Percentiles rank a stretch among this genome's conserved stretches.
Conservation (phyloP, 208 protist genomes). For the Blastocrithidia nonstop region DNA sequence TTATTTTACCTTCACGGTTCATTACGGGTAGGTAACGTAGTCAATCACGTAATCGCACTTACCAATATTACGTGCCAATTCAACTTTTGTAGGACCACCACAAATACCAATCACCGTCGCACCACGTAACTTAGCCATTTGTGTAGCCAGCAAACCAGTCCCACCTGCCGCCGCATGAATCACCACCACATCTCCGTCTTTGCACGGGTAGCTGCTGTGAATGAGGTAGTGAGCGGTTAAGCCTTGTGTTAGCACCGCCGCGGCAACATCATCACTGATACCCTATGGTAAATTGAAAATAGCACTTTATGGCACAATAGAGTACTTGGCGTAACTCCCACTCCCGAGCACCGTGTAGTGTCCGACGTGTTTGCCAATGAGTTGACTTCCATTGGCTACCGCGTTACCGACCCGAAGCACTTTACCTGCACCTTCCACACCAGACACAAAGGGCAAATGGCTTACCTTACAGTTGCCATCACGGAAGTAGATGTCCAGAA, state of each 20-base stretch:
- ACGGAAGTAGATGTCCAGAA: conserved; percentile 87
- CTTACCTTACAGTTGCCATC: conserved; percentile 56
- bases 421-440: conserved; percentile 58
- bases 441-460: conserved; percentile 44
- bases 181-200: conserved; percentile 24
- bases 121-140: conserved; percentile 85
- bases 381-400: neutral
- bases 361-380: conserved; percentile 50
- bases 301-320: conserved; percentile 8
- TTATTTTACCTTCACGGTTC: conserved; percentile 23
- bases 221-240: conserved; percentile 84
- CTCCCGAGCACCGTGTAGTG: conserved; percentile 42
- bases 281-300: conserved; percentile 21
- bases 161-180: conserved; percentile 84
- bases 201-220: conserved; percentile 32
- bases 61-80: conserved; percentile 26
- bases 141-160: conserved; percentile 62
- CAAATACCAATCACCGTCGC: conserved; percentile 84
- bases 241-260: conserved; percentile 57
- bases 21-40: conserved; percentile 33
- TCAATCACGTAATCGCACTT: conserved; percentile 59
- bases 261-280: conserved; percentile 28
- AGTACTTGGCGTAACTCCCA: conserved; percentile 58
- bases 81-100: conserved; percentile 46
- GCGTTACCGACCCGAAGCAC: conserved; percentile 30